Percentiles rank a stretch among this genome's conserved stretches.
phyloP scores from a whole-genome alignment of 495 filamentous ascomycete species.

The Glarea lozoyensis region DNA sequence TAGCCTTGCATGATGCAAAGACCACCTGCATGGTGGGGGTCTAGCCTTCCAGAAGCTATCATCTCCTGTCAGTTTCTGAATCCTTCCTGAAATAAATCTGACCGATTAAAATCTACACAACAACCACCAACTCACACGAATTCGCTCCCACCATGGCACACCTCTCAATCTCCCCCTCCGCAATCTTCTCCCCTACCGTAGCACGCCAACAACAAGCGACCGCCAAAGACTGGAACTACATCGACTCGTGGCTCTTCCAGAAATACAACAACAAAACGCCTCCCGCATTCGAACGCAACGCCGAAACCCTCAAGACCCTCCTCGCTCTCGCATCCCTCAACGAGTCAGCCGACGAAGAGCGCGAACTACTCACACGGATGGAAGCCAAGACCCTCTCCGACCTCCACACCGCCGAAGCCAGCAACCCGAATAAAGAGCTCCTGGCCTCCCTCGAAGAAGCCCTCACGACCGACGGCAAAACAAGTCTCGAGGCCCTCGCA shows the following conservation, averaged over 20 bases:
- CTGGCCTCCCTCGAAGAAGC: slow-evolving; percentile 26
- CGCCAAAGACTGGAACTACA: slow-evolving; percentile 80
- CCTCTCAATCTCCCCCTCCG: slow-evolving; percentile 43
- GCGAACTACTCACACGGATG: slow-evolving; percentile 46
- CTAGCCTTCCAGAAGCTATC: too few relatives aligned
- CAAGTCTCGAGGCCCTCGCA: slow-evolving; percentile 34
- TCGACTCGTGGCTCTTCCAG: slow-evolving; percentile 70
- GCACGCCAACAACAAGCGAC: slow-evolving; percentile 53
- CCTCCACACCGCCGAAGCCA: slow-evolving; percentile 25
- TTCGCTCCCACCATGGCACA: slow-evolving; percentile 33
- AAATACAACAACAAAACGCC: slow-evolving; percentile 55
- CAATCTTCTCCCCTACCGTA: slow-evolving; percentile 65
- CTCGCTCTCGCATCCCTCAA: slow-evolving; percentile 68
- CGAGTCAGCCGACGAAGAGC: slow-evolving; percentile 74
- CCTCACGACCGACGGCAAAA: slow-evolving; percentile 34
- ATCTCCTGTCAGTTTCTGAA: too few relatives aligned
- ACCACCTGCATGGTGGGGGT: too few relatives aligned
- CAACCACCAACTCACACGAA: too few relatives aligned
- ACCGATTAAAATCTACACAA: too few relatives aligned
- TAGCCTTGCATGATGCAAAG: too few relatives aligned
- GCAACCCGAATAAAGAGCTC: slow-evolving; percentile 16
- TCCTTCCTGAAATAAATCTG: too few relatives aligned
- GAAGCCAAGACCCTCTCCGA: slow-evolving; percentile 47
- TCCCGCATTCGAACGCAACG: slow-evolving; percentile 73
- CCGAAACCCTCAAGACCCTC: slow-evolving; percentile 69